Evolutionary conservation across 208 protist species (phyloP).

Genomic region (Leishmania major): DNA sequence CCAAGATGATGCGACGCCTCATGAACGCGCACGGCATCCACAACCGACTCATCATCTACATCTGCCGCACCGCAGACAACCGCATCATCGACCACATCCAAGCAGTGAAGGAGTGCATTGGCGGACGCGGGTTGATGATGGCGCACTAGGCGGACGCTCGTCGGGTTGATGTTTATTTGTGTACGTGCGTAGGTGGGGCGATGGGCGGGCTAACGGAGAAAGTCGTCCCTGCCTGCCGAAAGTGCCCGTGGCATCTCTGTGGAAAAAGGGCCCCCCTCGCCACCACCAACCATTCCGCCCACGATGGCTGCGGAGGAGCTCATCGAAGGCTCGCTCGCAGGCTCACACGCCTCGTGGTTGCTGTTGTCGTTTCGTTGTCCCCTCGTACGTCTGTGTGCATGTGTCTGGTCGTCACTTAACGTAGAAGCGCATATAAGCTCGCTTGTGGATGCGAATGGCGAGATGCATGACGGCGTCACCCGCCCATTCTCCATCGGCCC

Average conservation of each 20-base stretch:
- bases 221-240: neutral
- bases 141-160: slow-evolving; percentile 50
- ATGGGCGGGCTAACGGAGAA: neutral
- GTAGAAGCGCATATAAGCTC: neutral
- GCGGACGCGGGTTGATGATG: slow-evolving; percentile 89
- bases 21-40: slow-evolving; percentile 88
- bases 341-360: neutral
- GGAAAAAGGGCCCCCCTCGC: neutral
- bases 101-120: slow-evolving; percentile 85
- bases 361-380: slow-evolving; percentile 3
- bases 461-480: neutral
- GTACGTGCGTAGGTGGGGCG: neutral
- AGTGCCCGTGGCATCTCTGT: neutral
- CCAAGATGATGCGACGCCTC: slow-evolving; percentile 91
- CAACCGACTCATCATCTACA: slow-evolving; percentile 86
- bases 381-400: neutral
- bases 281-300: neutral
- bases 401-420: neutral
- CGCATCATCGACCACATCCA: slow-evolving; percentile 91
- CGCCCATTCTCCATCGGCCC: neutral
- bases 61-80: slow-evolving; percentile 86
- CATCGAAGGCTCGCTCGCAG: neutral
- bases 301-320: neutral
- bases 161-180: neutral
- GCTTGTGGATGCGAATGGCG: neutral